Evolutionary conservation across 371 early-diverging fungal genomes (phyloP), one percentile per base, ranked within the genome.

Genomic region (Mortierella sp.): DNA sequence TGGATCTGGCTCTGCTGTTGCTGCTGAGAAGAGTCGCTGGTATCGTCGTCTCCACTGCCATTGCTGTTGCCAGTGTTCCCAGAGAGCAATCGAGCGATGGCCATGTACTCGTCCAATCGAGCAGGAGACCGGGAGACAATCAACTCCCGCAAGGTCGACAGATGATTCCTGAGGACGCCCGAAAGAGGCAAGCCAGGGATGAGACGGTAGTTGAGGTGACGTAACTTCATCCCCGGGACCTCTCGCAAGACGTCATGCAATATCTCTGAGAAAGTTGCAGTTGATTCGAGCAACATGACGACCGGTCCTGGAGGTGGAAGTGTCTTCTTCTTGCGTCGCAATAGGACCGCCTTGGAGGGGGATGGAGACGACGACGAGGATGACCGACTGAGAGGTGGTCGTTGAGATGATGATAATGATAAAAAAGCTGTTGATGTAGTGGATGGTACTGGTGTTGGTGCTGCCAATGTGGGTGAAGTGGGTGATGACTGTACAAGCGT

Each of bases 241-340:
- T 84, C 50, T 3, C 34, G 69, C 50, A 84, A 71, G 28, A 84
- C 51, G 54, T 77, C 44, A 5, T 78, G 69, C 54, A 75, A 74
- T 3, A 67, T 54, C 13, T 84, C 81, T 48, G 76, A 40, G 21
- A 81, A 75, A 1, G 34, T 64, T 9, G n/a, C 24, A 0, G 75
- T 43, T 4, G 75, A 10, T 26, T 84, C 81, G 34, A 84, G 67
- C 2, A 81, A 53, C 73, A 84, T 69, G 16, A 84, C 81, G 10
- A 76, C 74, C 9, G 81, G 85, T 21, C 76, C 80, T n/a, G 76
- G 73, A 16, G 70, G 72, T 19, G 69, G 54, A 11, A 67, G 34
- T 3, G 73, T n/a, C 48, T 69, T 76, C 48, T 79, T 83, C 54
- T 73, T 73, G 19, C 80, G 76, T 4, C 83, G 77, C 31, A 69